Conservation (phyloP, 495 filamentous ascomycete species). For the Pyrenopolyporus hunteri region DNA sequence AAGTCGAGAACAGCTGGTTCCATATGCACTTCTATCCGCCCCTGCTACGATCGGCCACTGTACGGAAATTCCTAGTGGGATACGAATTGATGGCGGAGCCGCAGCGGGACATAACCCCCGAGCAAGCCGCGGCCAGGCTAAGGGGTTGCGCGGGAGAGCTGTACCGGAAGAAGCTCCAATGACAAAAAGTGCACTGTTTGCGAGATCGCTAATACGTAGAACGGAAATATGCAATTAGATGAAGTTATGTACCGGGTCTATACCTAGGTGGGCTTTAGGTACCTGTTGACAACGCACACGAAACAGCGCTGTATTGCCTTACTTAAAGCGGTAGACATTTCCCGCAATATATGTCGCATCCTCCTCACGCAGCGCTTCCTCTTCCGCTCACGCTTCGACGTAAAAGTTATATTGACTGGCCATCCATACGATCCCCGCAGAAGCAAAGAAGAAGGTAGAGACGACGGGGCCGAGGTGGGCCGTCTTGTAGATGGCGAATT, state of each 20-base stretch:
- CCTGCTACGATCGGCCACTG: conserved; percentile 87
- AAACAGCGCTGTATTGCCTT: not conserved
- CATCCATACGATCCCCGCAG: conserved; percentile 82
- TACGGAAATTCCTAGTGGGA: conserved; percentile 94
- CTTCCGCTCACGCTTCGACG: conserved; percentile 46
- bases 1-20: conserved; percentile 84
- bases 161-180: conserved; percentile 73
- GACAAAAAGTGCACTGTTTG: not conserved
- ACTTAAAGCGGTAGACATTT: too few relatives aligned
- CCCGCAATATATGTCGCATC: too few relatives aligned
- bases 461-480: conserved; percentile 71
- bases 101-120: conserved; percentile 95
- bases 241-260: too few relatives aligned
- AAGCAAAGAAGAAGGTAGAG: conserved; percentile 76
- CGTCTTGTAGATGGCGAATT: conserved; percentile 78
- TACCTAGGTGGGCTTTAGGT: not conserved
- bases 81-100: conserved; percentile 97
- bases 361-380: not conserved
- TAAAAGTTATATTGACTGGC: conserved; percentile 69
- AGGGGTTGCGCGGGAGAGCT: conserved; percentile 77
- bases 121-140: conserved; percentile 85
- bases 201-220: not conserved
- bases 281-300: conserved; percentile 7
- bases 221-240: conserved; percentile 1
- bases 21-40: conserved; percentile 98